Percentiles rank a stretch among this genome's conserved stretches.
These are phyloP conservation scores for Sphagnum tenellum DNA, from an alignment of 225 moss, liverwort and hornwort genomes.

Conservation along the genomic window DNA sequence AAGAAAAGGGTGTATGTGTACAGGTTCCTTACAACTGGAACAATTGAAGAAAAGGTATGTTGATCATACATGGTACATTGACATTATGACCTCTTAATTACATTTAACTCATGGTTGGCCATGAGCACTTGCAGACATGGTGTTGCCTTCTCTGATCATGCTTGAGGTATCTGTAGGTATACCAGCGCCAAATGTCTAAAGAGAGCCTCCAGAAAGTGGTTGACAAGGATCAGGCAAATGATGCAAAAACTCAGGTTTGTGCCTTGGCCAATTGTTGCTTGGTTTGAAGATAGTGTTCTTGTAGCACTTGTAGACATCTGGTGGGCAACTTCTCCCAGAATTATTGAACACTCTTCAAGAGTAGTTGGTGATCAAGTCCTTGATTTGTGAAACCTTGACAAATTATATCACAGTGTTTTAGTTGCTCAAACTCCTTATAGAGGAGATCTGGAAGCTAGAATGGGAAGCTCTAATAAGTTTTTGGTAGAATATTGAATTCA, in stretches of 20 bases:
- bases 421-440: no score
- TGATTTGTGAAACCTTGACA: no score
- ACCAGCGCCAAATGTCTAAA: conserved; percentile 95
- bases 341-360: no score
- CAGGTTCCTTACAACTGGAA: conserved; percentile 89
- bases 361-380: no score
- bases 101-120: background rate
- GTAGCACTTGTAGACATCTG: background rate
- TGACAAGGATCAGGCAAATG: conserved; percentile 80
- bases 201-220: conserved; percentile 98
- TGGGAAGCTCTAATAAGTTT: no score
- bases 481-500: no score
- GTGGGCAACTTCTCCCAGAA: no score
- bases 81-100: background rate
- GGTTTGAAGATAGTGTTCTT: background rate
- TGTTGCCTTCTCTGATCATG: background rate
- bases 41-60: conserved; percentile 92
- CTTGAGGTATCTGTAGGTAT: conserved; percentile 48
- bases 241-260: conserved; percentile 81
- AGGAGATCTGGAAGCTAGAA: no score
- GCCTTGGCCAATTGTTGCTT: no score
- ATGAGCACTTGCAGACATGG: background rate
- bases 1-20: conserved; percentile 93
- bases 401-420: no score
- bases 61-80: background rate